Evolutionary conservation across 129 eudicot species (phyloP).

Genomic region (Glebionis coronaria): DNA sequence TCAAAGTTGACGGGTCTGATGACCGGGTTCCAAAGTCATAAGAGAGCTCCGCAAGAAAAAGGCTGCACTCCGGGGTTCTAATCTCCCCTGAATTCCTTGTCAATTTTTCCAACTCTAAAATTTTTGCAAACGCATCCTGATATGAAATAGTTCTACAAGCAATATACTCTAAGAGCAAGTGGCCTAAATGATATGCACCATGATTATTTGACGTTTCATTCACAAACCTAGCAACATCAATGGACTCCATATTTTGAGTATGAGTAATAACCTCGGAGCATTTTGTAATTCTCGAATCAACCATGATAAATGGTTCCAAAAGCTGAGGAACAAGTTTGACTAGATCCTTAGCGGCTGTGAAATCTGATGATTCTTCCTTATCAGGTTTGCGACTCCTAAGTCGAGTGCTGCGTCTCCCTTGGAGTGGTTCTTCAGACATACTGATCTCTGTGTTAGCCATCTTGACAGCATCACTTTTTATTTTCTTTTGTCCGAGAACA

Average conservation of each 20-base stretch:
- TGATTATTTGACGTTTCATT: slow-evolving; percentile 49
- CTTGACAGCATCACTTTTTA: slow-evolving; percentile 27
- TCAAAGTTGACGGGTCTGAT: slow-evolving; percentile 34
- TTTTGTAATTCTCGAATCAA: slow-evolving; percentile 36
- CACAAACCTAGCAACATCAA: slow-evolving; percentile 56
- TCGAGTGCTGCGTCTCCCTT: slow-evolving; percentile 88
- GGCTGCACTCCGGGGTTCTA: slow-evolving; percentile 79
- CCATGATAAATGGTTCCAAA: slow-evolving; percentile 55
- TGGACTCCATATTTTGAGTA: slow-evolving; percentile 43
- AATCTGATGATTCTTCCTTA: slow-evolving; percentile 67
- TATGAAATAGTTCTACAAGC: slow-evolving; percentile 43
- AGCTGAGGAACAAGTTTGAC: slow-evolving; percentile 65
- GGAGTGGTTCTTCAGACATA: slow-evolving; percentile 66
- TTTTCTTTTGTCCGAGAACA: slow-evolving; percentile 26
- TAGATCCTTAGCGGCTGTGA: slow-evolving; percentile 55
- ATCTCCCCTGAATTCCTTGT: slow-evolving; percentile 61
- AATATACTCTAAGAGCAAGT: slow-evolving; percentile 79
- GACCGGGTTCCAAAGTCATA: slow-evolving; percentile 65
- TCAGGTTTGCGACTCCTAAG: slow-evolving; percentile 89
- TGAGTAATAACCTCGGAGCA: slow-evolving; percentile 33
- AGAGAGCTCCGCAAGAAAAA: slow-evolving; percentile 87
- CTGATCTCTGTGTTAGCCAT: slow-evolving; percentile 37
- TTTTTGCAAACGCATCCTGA: slow-evolving; percentile 45
- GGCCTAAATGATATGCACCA: slow-evolving; percentile 78
- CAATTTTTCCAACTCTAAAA: slow-evolving; percentile 78